These are phyloP conservation scores for Candida golubevii DNA, from an alignment of 805 yeast species.

Conservation along the genomic window DNA sequence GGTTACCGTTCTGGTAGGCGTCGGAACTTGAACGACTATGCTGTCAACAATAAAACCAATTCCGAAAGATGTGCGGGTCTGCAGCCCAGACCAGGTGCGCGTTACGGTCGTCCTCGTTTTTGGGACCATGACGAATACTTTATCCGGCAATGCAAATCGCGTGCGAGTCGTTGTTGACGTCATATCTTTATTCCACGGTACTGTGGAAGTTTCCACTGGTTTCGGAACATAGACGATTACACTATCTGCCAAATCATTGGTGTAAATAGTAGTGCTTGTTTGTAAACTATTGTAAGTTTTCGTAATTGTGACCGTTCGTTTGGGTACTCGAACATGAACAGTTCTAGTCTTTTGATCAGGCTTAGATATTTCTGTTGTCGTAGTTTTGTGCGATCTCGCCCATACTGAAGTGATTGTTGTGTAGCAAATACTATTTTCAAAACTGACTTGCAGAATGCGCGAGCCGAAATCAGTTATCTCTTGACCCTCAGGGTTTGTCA, in stretches of 20 bases:
- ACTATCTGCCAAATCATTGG: slow-evolving; percentile 15
- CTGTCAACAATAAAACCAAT: slow-evolving; percentile 10
- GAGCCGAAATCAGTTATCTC: slow-evolving; percentile 6
- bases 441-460: slow-evolving; percentile 3
- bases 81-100: slow-evolving; percentile 9
- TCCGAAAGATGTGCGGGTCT: slow-evolving; percentile 7
- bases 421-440: slow-evolving; percentile 2
- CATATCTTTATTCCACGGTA: slow-evolving; percentile 6
- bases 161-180: slow-evolving; percentile 7
- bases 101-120: slow-evolving; percentile 9
- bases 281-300: slow-evolving; percentile 5
- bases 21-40: slow-evolving; percentile 5
- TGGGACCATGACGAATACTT: slow-evolving; percentile 13
- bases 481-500: slow-evolving; percentile 2
- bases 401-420: slow-evolving; percentile 5
- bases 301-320: slow-evolving; percentile 1
- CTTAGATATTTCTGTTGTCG: slow-evolving; percentile 9
- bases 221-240: slow-evolving; percentile 14
- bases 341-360: slow-evolving; percentile 5
- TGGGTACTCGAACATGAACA: slow-evolving; percentile 7
- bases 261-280: not conserved
- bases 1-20: too few relatives aligned
- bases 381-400: slow-evolving; percentile 4
- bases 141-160: slow-evolving; percentile 7
- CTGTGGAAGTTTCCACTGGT: slow-evolving; percentile 4